Evolutionary conservation across 73 alveolate species (phyloP).

Genomic region (Tetrahymena elliotti): DNA sequence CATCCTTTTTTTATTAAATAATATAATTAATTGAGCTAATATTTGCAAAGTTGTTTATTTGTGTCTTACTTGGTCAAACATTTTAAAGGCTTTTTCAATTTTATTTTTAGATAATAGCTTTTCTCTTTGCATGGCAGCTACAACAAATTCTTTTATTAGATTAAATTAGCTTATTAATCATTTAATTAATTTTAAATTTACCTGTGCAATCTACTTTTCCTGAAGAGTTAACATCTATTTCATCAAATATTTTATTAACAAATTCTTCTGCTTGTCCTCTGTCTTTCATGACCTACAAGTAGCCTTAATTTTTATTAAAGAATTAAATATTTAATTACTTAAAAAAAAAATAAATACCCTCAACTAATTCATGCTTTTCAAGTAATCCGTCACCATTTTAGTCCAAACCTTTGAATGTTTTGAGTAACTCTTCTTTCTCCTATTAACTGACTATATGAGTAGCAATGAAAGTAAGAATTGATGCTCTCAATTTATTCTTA

Average conservation of each 20-base stretch:
- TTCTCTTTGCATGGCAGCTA: slow-evolving; percentile 41
- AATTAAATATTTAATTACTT: background rate
- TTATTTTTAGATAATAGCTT: slow-evolving; percentile 18
- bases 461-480: slow-evolving; percentile 18
- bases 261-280: slow-evolving; percentile 9
- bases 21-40: background rate
- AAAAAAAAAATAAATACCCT: background rate
- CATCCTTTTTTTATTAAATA: slow-evolving; percentile 20
- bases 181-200: background rate
- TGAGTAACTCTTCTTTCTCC: slow-evolving; percentile 21
- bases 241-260: slow-evolving; percentile 33
- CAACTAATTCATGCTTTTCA: slow-evolving; percentile 25
- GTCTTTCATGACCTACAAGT: background rate
- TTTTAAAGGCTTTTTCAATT: slow-evolving; percentile 41
- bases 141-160: slow-evolving; percentile 15
- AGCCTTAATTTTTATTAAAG: background rate
- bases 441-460: slow-evolving; percentile 11
- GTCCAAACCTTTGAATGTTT: slow-evolving; percentile 15
- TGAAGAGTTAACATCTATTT: slow-evolving; percentile 18
- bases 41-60: background rate
- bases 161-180: background rate
- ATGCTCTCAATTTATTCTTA: slow-evolving; percentile 29
- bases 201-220: slow-evolving; percentile 35
- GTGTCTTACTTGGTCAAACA: slow-evolving; percentile 18
- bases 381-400: slow-evolving; percentile 28